Percentiles rank a stretch among this genome's conserved stretches.
These are phyloP conservation scores for Bruguiera hainesii DNA, from an alignment of 441 rosid genomes.

Conservation along the genomic window DNA sequence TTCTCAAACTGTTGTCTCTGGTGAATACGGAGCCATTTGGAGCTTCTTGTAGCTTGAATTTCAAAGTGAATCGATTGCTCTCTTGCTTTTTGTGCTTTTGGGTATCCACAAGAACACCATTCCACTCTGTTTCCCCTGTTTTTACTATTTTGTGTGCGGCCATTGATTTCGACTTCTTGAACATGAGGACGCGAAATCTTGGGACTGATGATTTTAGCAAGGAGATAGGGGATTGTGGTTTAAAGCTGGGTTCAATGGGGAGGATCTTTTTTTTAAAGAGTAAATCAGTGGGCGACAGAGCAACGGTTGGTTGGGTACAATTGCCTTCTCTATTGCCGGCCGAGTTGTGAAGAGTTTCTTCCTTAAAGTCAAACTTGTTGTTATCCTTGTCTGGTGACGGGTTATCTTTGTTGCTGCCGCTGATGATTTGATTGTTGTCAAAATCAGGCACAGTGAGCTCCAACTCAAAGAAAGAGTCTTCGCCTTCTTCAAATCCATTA, in stretches of 20 bases:
- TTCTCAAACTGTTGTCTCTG: slow-evolving; percentile 50
- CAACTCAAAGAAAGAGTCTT: slow-evolving; percentile 85
- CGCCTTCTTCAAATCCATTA: slow-evolving; percentile 53
- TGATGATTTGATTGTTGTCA: slow-evolving; percentile 22
- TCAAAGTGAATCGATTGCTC: slow-evolving; percentile 43
- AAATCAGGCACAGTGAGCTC: slow-evolving; percentile 53
- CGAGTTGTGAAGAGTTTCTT: slow-evolving; percentile 14
- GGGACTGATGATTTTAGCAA: slow-evolving; percentile 79
- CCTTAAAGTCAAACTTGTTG: slow-evolving; percentile 21
- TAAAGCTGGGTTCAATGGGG: slow-evolving; percentile 47
- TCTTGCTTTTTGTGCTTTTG: slow-evolving; percentile 24
- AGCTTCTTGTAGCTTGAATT: slow-evolving; percentile 65
- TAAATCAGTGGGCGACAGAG: slow-evolving; percentile 32
- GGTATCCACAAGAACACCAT: slow-evolving; percentile 12
- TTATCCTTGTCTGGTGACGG: slow-evolving; percentile 18
- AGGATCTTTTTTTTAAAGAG: slow-evolving; percentile 60
- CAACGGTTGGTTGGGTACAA: slow-evolving; percentile 20
- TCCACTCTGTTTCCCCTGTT: slow-evolving; percentile 23
- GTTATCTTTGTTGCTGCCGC: slow-evolving; percentile 7
- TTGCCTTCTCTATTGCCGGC: slow-evolving; percentile 14
- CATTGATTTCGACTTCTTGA: slow-evolving; percentile 41
- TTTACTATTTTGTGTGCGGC: slow-evolving; percentile 26
- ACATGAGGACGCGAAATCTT: slow-evolving; percentile 63
- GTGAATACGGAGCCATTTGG: slow-evolving; percentile 54
- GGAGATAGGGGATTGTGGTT: slow-evolving; percentile 65